Percentiles rank a stretch among this genome's conserved stretches.
phyloP scores from a whole-genome alignment of 2,329 filamentous ascomycete genomes.

The Zopfia rhizophila region DNA sequence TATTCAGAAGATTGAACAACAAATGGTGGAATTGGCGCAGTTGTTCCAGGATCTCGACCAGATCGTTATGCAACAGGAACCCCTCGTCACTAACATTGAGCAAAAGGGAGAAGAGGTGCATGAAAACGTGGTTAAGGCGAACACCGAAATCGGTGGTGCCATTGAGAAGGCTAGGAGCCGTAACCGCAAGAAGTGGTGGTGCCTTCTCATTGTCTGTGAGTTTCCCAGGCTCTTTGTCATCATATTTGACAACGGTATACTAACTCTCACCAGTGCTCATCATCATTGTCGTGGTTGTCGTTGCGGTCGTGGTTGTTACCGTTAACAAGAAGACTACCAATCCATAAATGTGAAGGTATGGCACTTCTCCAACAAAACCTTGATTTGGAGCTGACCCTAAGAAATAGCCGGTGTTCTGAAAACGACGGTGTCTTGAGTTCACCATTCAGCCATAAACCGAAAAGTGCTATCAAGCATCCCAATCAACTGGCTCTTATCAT shows the following conservation, averaged over 20 bases:
- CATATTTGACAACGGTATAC: slow-evolving; percentile 6
- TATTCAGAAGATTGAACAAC: slow-evolving; percentile 90
- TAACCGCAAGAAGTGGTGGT: slow-evolving; percentile 96
- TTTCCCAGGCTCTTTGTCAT: slow-evolving; percentile 35
- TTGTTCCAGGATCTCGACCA: slow-evolving; percentile 91
- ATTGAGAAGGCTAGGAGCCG: slow-evolving; percentile 76
- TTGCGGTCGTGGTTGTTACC: slow-evolving; percentile 49
- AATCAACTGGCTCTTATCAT: neutral
- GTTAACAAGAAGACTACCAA: slow-evolving; percentile 38
- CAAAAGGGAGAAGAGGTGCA: slow-evolving; percentile 86
- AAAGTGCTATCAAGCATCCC: no score
- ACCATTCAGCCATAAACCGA: no score
- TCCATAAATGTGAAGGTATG: neutral
- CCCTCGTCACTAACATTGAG: slow-evolving; percentile 81
- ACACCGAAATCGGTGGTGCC: slow-evolving; percentile 82
- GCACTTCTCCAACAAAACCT: neutral
- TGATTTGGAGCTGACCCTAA: neutral
- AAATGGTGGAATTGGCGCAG: slow-evolving; percentile 87
- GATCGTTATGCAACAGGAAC: slow-evolving; percentile 87
- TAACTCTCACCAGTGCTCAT: slow-evolving; percentile 38
- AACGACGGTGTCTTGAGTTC: no score
- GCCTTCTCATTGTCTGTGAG: slow-evolving; percentile 77
- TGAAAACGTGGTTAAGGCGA: slow-evolving; percentile 85
- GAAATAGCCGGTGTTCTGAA: neutral
- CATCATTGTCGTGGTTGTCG: slow-evolving; percentile 51